These are phyloP conservation scores for Thuja plicata DNA, from an alignment of 83 land plant species.

Conservation along the genomic window DNA sequence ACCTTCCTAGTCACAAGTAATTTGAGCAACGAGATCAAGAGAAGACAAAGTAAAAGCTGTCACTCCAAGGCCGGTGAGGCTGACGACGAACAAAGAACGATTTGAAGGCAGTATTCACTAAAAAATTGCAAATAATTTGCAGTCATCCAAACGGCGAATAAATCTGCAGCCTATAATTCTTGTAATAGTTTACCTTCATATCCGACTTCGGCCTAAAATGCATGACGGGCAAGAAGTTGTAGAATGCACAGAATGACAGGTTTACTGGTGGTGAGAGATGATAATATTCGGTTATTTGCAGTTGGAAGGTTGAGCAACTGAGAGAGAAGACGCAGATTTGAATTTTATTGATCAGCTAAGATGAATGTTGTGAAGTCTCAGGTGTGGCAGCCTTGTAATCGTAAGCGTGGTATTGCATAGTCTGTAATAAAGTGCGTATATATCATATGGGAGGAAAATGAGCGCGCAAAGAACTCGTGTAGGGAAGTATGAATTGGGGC, in stretches of 20 bases:
- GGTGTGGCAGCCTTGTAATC: slow-evolving; percentile 77
- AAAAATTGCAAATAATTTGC: too few species aligned
- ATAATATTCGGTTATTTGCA: neutral
- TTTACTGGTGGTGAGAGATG: neutral
- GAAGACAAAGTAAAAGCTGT: too few species aligned
- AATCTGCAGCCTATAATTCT: too few species aligned
- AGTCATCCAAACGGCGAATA: too few species aligned
- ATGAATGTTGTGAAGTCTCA: slow-evolving; percentile 47
- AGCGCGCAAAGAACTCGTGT: slow-evolving; percentile 47
- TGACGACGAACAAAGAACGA: too few species aligned
- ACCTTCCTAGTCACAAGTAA: too few species aligned
- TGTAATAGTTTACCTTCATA: too few species aligned
- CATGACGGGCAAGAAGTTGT: neutral
- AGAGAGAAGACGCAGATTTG: neutral
- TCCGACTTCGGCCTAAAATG: too few species aligned
- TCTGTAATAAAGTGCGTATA: too few species aligned
- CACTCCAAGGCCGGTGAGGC: too few species aligned
- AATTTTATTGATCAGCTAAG: neutral
- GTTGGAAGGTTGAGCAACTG: neutral
- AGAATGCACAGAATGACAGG: neutral
- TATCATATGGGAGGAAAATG: neutral
- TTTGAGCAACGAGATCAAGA: too few species aligned
- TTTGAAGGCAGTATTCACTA: too few species aligned
- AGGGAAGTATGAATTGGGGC: slow-evolving; percentile 71
- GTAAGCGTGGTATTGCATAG: slow-evolving; percentile 42